Evolutionary conservation across 2,329 filamentous ascomycete species (phyloP), one percentile per base, ranked within the genome.

Genomic region (Helotiales sp.): DNA sequence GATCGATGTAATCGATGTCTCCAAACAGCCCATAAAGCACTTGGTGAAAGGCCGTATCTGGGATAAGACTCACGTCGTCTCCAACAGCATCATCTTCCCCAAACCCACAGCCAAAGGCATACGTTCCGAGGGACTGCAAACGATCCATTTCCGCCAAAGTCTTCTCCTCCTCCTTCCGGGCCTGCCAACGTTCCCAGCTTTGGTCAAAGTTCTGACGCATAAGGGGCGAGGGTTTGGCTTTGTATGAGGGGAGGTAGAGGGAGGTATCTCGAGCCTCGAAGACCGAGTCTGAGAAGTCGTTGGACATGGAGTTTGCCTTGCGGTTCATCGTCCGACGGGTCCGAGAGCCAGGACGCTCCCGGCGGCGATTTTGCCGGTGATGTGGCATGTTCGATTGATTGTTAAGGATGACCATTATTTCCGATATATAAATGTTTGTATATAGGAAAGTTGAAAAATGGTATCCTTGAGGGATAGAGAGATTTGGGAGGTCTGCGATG

Each of bases 61-160:
- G 59, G 44, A 61, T 61, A 36, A 70, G 65, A 69, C 68, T 69
- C 61, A 69, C 65, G 57, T 69, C 67, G 58, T 70, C 67, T 38
- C 63, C 65, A 17, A 64, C 52, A n/a, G n/a, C n/a, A n/a, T n/a
- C n/a, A 47, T 70, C 67, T 24, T 66, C 69, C 13, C 68, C 69
- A 53, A 68, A 71, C 34, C 70, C 69, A 72, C 44, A 70, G 49
- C n/a, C n/a, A n/a, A n/a, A n/a, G n/a, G n/a, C n/a, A n/a, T n/a
- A n/a, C n/a, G n/a, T n/a, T n/a, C n/a, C n/a, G n/a, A n/a, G n/a
- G n/a, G n/a, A 33, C 55, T 66, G 63, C 30, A 63, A 30, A 52
- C 46, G 59, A 17, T 68, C 67, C 57, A 65, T 58, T 59, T 69
- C 63, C 9, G 55, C 59, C 9, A 62, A 22, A 7, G 63, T 60